Evolutionary conservation across 768 basidiomycete genomes (phyloP).

Genomic region (Leccinum sublutescens): DNA sequence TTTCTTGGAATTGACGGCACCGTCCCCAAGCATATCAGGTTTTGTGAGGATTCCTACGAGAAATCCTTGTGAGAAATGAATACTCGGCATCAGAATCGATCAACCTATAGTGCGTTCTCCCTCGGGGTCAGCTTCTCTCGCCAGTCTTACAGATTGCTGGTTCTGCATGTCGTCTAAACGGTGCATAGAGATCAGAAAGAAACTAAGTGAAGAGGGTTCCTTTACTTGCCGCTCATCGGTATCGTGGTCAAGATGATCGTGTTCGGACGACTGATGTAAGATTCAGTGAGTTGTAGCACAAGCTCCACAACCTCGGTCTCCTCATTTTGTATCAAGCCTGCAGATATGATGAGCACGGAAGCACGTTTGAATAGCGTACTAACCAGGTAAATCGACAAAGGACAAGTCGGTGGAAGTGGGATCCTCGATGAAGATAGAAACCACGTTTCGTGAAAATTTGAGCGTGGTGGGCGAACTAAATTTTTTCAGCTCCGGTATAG

Average conservation of each 20-base stretch:
- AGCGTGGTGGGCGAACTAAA: slow-evolving; percentile 23
- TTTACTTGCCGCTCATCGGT: slow-evolving; percentile 55
- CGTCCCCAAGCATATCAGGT: slow-evolving; percentile 52
- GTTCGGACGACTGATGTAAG: slow-evolving; percentile 47
- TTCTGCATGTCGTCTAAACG: slow-evolving; percentile 66
- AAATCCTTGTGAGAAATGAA: not conserved
- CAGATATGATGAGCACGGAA: slow-evolving; percentile 7
- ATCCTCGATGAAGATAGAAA: slow-evolving; percentile 47
- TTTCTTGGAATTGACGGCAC: slow-evolving; percentile 39
- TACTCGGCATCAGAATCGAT: not conserved
- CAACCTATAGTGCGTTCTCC: slow-evolving; percentile 64
- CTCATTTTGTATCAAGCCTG: slow-evolving; percentile 61
- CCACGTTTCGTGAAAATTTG: slow-evolving; percentile 50
- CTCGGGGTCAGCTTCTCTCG: slow-evolving; percentile 48
- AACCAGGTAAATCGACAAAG: slow-evolving; percentile 57
- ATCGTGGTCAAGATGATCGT: slow-evolving; percentile 65
- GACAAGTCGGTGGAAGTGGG: slow-evolving; percentile 45
- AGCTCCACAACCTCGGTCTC: slow-evolving; percentile 39
- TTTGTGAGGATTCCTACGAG: slow-evolving; percentile 65
- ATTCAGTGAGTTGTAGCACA: slow-evolving; percentile 47
- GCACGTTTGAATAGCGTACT: not conserved
- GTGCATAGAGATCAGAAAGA: not conserved
- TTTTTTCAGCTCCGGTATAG: slow-evolving; percentile 23
- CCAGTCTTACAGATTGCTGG: slow-evolving; percentile 55
- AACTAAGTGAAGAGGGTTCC: not conserved